Conservation (phyloP, 768 basidiomycete species). For the Pilatotrama ljubarskyi region DNA sequence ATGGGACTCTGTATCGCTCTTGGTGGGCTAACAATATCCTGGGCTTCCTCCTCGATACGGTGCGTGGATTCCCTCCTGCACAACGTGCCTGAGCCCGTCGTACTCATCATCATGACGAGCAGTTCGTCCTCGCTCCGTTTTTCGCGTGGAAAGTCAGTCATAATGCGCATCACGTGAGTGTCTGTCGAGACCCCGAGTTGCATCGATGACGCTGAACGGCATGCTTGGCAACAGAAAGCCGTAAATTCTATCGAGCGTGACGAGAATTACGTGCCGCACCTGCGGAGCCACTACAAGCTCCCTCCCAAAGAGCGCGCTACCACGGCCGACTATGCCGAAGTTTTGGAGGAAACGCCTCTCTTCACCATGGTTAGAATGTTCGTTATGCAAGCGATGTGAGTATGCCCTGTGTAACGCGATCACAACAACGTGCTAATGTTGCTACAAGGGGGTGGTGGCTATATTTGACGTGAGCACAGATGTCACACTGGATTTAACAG, state of each 20-base stretch:
- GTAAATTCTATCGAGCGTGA: slow-evolving; percentile 32
- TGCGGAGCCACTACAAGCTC: slow-evolving; percentile 28
- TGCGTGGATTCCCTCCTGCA: slow-evolving; percentile 14
- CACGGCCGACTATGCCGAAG: slow-evolving; percentile 31
- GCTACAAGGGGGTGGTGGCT: slow-evolving; percentile 29
- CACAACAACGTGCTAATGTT: not conserved
- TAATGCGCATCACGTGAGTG: slow-evolving; percentile 32
- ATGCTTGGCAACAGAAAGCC: slow-evolving; percentile 24
- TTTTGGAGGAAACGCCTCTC: slow-evolving; percentile 34
- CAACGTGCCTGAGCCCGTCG: not conserved
- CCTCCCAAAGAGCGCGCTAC: slow-evolving; percentile 27
- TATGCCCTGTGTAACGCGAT: not conserved
- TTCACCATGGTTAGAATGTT: slow-evolving; percentile 29
- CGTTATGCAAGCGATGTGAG: slow-evolving; percentile 32
- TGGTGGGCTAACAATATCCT: slow-evolving; percentile 30
- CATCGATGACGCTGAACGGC: not conserved
- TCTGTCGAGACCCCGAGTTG: not conserved
- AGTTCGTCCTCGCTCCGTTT: slow-evolving; percentile 33
- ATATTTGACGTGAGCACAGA: slow-evolving; percentile 25
- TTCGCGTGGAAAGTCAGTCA: slow-evolving; percentile 35
- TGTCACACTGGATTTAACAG: not conserved
- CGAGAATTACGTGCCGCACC: slow-evolving; percentile 34
- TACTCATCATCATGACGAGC: not conserved
- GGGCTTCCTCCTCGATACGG: slow-evolving; percentile 33
- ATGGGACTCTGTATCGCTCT: slow-evolving; percentile 28